Percentiles rank a stretch among this genome's conserved stretches.
These are phyloP conservation scores for Camelina neglecta DNA, from an alignment of 345 rosid genomes.

Conservation along the genomic window DNA sequence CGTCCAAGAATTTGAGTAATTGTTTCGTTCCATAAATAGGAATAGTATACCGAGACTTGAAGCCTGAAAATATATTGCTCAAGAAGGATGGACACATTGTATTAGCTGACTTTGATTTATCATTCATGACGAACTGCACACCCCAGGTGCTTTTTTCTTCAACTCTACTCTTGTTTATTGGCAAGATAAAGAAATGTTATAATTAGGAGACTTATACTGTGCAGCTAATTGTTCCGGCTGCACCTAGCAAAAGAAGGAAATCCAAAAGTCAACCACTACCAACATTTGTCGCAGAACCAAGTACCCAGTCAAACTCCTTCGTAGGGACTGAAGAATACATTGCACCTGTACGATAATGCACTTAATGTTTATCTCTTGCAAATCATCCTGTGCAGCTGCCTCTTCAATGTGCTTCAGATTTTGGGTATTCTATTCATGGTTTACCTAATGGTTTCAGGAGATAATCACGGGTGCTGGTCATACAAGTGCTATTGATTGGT, in stretches of 20 bases:
- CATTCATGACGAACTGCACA: slow-evolving; percentile 73
- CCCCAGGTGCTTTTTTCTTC: slow-evolving; percentile 62
- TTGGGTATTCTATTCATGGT: not conserved
- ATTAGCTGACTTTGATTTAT: slow-evolving; percentile 91
- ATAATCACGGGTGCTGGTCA: slow-evolving; percentile 92
- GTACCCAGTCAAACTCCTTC: slow-evolving; percentile 80
- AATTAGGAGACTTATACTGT: not conserved
- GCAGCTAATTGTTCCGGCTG: slow-evolving; percentile 68
- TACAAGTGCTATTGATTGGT: slow-evolving; percentile 92
- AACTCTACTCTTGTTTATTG: slow-evolving; percentile 7
- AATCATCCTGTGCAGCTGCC: not conserved
- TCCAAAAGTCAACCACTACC: slow-evolving; percentile 77
- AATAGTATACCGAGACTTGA: slow-evolving; percentile 86
- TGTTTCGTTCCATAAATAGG: slow-evolving; percentile 52
- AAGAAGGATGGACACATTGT: slow-evolving; percentile 85
- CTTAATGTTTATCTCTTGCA: slow-evolving; percentile 22
- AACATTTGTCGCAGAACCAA: slow-evolving; percentile 86
- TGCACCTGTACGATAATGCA: slow-evolving; percentile 75
- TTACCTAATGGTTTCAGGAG: slow-evolving; percentile 64
- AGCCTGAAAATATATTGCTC: slow-evolving; percentile 94
- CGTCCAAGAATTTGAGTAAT: not conserved
- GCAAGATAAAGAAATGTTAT: slow-evolving; percentile 6
- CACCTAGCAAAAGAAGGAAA: slow-evolving; percentile 60
- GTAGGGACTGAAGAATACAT: slow-evolving; percentile 98
- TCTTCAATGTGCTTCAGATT: not conserved